phyloP scores from a whole-genome alignment of 2,329 filamentous ascomycete species.

The Aphanoascus verrucosus region DNA sequence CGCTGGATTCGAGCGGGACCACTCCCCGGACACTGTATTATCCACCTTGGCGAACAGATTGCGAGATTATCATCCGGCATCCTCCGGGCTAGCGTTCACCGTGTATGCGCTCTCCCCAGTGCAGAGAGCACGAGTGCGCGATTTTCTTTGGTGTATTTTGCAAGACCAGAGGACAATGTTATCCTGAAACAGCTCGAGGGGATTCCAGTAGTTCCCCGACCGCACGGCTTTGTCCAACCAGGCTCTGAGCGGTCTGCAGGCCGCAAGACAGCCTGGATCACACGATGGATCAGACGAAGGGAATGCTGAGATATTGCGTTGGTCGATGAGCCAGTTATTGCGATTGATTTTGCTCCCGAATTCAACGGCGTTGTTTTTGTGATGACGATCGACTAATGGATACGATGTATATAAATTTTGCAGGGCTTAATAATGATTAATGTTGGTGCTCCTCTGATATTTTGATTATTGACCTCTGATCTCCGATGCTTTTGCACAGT shows the following conservation, averaged over 20 bases:
- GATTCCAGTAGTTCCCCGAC: constrained; percentile 10
- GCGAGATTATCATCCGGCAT: constrained; percentile 6
- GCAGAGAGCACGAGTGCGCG: background rate
- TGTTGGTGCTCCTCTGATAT: no score
- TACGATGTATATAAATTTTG: no score
- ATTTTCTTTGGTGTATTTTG: constrained; percentile 14
- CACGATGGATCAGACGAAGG: background rate
- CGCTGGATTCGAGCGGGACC: constrained; percentile 12
- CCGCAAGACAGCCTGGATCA: background rate
- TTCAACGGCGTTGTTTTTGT: no score
- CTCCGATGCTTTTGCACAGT: no score
- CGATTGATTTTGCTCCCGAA: no score
- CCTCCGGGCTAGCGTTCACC: constrained; percentile 12
- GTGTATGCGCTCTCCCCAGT: constrained; percentile 8
- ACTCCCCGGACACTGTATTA: constrained; percentile 13
- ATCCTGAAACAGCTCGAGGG: constrained; percentile 14
- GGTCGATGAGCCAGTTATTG: no score
- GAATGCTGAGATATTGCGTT: background rate
- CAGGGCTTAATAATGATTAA: no score
- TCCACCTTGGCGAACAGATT: constrained; percentile 14
- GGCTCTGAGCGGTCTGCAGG: background rate
- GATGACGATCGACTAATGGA: no score
- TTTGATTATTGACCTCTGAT: no score
- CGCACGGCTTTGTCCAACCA: background rate
- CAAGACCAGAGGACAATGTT: constrained; percentile 14